Percentiles rank a stretch among this genome's conserved stretches.
Evolutionary conservation across 2,329 filamentous ascomycete genomes (phyloP).

Genomic region (Pseudogymnoascus sp.): DNA sequence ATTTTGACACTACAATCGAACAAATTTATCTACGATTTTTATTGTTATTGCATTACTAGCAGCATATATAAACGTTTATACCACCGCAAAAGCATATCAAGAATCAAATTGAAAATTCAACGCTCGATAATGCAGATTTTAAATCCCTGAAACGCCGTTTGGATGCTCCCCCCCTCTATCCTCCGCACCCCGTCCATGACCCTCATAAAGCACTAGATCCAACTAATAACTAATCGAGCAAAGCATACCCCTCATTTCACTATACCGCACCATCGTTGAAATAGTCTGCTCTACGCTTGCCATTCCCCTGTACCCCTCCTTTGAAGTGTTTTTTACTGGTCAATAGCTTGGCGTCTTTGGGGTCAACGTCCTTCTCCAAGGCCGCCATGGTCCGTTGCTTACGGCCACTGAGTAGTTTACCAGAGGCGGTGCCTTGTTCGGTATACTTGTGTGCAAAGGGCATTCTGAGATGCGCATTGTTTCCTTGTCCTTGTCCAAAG

Average conservation of each 20-base stretch:
- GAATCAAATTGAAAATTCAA: neutral
- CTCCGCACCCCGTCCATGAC: neutral
- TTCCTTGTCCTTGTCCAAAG: slow-evolving; percentile 60
- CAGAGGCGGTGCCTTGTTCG: slow-evolving; percentile 59
- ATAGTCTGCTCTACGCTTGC: slow-evolving; percentile 31
- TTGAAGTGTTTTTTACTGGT: slow-evolving; percentile 92
- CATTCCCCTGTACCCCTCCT: slow-evolving; percentile 57
- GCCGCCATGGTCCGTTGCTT: slow-evolving; percentile 77
- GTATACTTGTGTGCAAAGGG: slow-evolving; percentile 89
- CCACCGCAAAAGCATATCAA: neutral
- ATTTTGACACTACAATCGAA: neutral
- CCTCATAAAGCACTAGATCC: neutral
- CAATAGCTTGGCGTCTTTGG: slow-evolving; percentile 60
- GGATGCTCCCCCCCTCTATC: neutral
- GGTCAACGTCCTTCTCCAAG: slow-evolving; percentile 76
- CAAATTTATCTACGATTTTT: neutral
- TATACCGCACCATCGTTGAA: slow-evolving; percentile 25
- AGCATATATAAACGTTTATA: neutral
- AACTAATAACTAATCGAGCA: slow-evolving; percentile 1
- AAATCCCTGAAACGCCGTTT: slow-evolving; percentile 3
- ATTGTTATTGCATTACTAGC: slow-evolving; percentile 3
- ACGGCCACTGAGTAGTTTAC: slow-evolving; percentile 69
- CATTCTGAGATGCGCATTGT: slow-evolving; percentile 59
- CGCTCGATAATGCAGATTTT: slow-evolving; percentile 5
- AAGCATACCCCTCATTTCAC: neutral